A percentile compares a stretch with the other conserved stretches of the same genome.
phyloP scores from a whole-genome alignment of 2,329 filamentous ascomycete species.

The Didymosphaeria variabile region DNA sequence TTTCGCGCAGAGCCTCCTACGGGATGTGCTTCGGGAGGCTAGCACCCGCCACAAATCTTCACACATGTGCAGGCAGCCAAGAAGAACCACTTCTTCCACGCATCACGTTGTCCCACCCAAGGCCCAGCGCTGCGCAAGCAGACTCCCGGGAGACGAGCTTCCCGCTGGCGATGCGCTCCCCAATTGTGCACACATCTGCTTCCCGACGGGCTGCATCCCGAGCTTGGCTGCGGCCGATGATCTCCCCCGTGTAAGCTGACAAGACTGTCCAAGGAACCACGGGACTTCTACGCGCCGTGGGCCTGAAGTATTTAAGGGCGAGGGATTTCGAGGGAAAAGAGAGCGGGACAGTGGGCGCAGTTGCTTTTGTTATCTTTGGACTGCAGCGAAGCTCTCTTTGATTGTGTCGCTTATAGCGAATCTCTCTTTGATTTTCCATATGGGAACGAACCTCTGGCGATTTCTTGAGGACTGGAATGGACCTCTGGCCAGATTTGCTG shows the following conservation, averaged over 20 bases:
- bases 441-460: constrained; percentile 20
- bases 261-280: background rate
- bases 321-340: background rate
- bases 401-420: constrained; percentile 18
- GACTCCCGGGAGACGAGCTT: background rate
- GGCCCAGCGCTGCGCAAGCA: background rate
- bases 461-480: constrained; percentile 1
- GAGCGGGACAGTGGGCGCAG: background rate
- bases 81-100: background rate
- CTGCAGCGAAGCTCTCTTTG: constrained; percentile 38
- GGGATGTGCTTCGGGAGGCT: background rate
- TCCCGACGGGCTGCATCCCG: background rate
- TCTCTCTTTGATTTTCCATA: constrained; percentile 19
- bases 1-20: background rate
- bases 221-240: background rate
- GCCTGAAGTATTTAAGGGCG: constrained; percentile 1
- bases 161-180: background rate
- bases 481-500: background rate
- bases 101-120: background rate
- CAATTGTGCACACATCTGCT: background rate
- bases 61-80: background rate
- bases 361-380: background rate
- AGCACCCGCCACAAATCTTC: constrained; percentile 1
- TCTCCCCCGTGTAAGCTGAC: background rate
- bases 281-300: background rate